Conservation (phyloP, 2,329 filamentous ascomycete genomes). For the Fusarium fujikuroi region DNA sequence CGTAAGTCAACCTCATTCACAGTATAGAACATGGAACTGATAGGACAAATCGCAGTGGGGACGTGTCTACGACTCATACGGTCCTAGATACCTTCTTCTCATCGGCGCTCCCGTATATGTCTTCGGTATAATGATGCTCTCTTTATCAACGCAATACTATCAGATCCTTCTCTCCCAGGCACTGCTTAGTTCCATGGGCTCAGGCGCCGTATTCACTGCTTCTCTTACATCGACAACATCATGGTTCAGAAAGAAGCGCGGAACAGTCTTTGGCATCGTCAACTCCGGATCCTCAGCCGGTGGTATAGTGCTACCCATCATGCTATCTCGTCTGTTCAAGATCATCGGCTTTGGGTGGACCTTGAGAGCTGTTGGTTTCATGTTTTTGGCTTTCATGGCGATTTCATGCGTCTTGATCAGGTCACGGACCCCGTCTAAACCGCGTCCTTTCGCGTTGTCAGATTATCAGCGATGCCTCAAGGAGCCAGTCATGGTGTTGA, state of each 20-base stretch:
- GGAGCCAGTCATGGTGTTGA: rapidly evolving
- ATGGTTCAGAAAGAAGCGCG: neutral
- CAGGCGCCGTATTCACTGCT: neutral
- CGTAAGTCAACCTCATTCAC: too few species aligned
- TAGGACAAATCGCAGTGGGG: neutral
- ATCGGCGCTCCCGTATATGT: neutral
- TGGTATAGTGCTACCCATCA: neutral
- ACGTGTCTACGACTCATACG: neutral
- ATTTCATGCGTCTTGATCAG: neutral
- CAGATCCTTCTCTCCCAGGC: neutral
- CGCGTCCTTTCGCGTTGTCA: rapidly evolving
- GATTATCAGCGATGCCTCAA: neutral
- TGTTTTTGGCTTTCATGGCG: neutral
- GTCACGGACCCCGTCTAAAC: rapidly evolving
- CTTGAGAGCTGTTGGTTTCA: neutral
- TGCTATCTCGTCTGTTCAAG: neutral
- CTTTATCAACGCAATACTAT: neutral
- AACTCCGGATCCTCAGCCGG: neutral
- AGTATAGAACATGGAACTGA: too few species aligned
- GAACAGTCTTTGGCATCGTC: neutral
- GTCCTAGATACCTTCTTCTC: neutral
- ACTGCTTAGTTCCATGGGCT: rapidly evolving
- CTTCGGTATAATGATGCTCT: neutral
- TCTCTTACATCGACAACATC: neutral
- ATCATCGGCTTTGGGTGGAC: neutral